These are phyloP conservation scores for Blastobotrys terrestris DNA, from an alignment of 805 yeast species.

Conservation along the genomic window DNA sequence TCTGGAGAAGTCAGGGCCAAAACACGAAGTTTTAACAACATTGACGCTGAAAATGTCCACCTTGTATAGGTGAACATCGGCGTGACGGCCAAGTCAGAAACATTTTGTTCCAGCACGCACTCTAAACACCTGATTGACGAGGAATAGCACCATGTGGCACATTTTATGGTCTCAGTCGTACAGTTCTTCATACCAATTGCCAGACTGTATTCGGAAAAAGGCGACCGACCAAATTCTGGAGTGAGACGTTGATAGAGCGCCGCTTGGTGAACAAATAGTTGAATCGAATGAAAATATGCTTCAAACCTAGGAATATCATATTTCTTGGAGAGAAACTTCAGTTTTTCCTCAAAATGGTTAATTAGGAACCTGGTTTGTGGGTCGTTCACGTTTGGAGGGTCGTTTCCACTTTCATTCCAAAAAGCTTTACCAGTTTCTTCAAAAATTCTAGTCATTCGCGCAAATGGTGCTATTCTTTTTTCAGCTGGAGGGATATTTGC, in stretches of 20 bases:
- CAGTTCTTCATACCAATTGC: slow-evolving; percentile 20
- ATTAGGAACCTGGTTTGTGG: slow-evolving; percentile 38
- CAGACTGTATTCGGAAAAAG: slow-evolving; percentile 31
- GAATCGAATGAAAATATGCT: slow-evolving; percentile 47
- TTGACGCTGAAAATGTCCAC: slow-evolving; percentile 25
- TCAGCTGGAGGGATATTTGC: slow-evolving; percentile 31
- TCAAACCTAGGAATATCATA: slow-evolving; percentile 33
- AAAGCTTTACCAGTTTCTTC: slow-evolving; percentile 47
- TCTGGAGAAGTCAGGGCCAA: slow-evolving; percentile 24
- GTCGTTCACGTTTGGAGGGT: slow-evolving; percentile 31
- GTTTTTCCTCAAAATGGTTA: slow-evolving; percentile 43
- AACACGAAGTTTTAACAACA: slow-evolving; percentile 29
- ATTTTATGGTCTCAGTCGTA: slow-evolving; percentile 21
- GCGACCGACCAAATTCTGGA: slow-evolving; percentile 27
- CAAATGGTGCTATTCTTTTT: slow-evolving; percentile 48
- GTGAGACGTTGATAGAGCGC: slow-evolving; percentile 23
- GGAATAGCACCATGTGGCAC: slow-evolving; percentile 24
- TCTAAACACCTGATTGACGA: slow-evolving; percentile 21
- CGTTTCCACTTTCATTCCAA: slow-evolving; percentile 34
- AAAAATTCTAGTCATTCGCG: slow-evolving; percentile 51
- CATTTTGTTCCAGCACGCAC: slow-evolving; percentile 21
- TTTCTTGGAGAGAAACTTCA: slow-evolving; percentile 35
- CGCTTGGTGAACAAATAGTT: slow-evolving; percentile 40
- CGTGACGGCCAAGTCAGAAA: slow-evolving; percentile 44
- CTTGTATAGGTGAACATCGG: slow-evolving; percentile 37